Percentiles rank a stretch among this genome's conserved stretches.
These are phyloP conservation scores for Hypoxylon crocopeplum DNA, from an alignment of 495 filamentous ascomycete genomes.

Conservation along the genomic window DNA sequence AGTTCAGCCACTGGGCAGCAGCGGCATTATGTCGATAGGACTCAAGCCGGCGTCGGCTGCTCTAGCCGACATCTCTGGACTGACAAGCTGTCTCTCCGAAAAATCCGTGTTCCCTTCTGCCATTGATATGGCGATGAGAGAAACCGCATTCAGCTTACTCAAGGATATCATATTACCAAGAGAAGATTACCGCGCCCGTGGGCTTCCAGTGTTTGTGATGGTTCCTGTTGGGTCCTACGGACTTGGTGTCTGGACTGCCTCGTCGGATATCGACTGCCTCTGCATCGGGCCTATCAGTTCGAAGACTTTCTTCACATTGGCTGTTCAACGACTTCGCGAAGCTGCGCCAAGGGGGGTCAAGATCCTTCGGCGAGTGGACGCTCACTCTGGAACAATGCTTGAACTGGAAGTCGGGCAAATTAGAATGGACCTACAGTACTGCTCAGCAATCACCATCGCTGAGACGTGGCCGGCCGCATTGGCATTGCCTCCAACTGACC, in stretches of 20 bases:
- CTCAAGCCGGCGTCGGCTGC: slow-evolving; percentile 23
- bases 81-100: slow-evolving; percentile 38
- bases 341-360: slow-evolving; percentile 48
- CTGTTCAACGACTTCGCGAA: slow-evolving; percentile 55
- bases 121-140: slow-evolving; percentile 47
- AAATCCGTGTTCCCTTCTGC: slow-evolving; percentile 50
- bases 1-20: background rate
- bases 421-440: slow-evolving; percentile 66
- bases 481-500: slow-evolving; percentile 44
- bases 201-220: slow-evolving; percentile 51
- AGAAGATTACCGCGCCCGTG: slow-evolving; percentile 15
- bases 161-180: slow-evolving; percentile 44
- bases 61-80: slow-evolving; percentile 29
- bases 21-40: slow-evolving; percentile 36
- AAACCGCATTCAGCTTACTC: slow-evolving; percentile 52
- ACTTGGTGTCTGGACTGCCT: slow-evolving; percentile 60
- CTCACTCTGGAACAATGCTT: slow-evolving; percentile 60
- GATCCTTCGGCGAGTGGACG: slow-evolving; percentile 59
- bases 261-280: slow-evolving; percentile 65
- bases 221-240: slow-evolving; percentile 66
- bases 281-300: slow-evolving; percentile 63
- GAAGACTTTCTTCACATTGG: slow-evolving; percentile 61
- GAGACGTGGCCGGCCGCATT: slow-evolving; percentile 50
- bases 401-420: slow-evolving; percentile 58
- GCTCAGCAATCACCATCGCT: slow-evolving; percentile 56